Base-by-base conservation (phyloP, 202 grass and related monocot species). In the Carex arenaria region DNA sequence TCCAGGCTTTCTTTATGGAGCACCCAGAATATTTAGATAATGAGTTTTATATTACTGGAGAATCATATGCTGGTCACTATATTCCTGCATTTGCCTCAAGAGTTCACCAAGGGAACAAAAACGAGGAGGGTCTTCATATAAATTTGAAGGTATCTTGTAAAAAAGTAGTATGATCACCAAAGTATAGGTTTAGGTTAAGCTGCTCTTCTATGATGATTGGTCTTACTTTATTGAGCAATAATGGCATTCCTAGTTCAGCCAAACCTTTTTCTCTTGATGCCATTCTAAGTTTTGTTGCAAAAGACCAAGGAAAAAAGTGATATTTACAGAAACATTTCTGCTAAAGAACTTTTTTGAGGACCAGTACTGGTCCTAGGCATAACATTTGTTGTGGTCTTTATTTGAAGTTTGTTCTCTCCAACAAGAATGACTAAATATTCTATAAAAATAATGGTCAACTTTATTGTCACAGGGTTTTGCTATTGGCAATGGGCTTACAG, bases 61-160 rank as follows among this genome's bases (percentile, higher is more conserved):
- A 95, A 85, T 98, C 91, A 56, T 95, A 98, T 90, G 91, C 93
- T 88, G 95, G 93, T 64, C 96, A 95, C 61, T 98, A 98, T 66
- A 93, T 98, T 71, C 96, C 93, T 72, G 93, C 96, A 83, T 98
- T 98, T 85, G 91, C 93, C 82, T 90, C 81, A 78, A 88, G 93
- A 10, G 91, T 95, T 51, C 84, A 95, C 78, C 85, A 89, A 15
- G 95, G 93, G 78, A 98, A 98, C 88, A 95, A 95, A 84, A 89
- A 90, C 64, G 92, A 89, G 1, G 93, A 95, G 45, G 93, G 95
- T 78, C 85, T 95, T 89, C 89, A 90, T 66, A 98, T 95, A 81
- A 98, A 95, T 78, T 70, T 98, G 78, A 98, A 98, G 88, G 93
- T 95, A 90, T 15, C 63, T 65, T 51, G 55, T 55, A 7, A 73